A percentile compares a stretch with the other conserved stretches of the same genome.
phyloP scores from a whole-genome alignment of 2,329 filamentous ascomycete species.

The Xylaria sp. region DNA sequence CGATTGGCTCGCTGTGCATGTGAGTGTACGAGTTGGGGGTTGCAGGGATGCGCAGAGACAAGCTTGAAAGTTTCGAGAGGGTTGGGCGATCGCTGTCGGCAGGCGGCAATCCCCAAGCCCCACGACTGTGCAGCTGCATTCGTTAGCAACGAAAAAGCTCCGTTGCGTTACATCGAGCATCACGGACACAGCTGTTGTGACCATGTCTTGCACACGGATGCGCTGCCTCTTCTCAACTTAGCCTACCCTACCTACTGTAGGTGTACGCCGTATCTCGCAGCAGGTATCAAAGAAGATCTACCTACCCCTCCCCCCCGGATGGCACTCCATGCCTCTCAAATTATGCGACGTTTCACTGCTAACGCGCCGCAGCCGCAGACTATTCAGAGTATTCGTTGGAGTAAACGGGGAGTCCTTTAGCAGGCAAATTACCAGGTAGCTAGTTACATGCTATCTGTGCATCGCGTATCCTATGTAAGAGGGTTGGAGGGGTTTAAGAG shows the following conservation, averaged over 20 bases:
- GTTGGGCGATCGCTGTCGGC: conserved; percentile 46
- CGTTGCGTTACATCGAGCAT: conserved; percentile 47
- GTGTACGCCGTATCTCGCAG: background rate
- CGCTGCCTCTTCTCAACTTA: conserved; percentile 23
- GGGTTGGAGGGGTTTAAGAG: background rate
- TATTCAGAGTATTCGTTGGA: conserved; percentile 31
- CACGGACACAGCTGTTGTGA: conserved; percentile 37
- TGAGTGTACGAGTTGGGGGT: conserved; percentile 28
- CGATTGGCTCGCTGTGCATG: conserved; percentile 45
- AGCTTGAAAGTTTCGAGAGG: conserved; percentile 29
- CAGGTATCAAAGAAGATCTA: conserved; percentile 18
- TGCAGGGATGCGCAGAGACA: conserved; percentile 37
- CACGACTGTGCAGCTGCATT: conserved; percentile 41
- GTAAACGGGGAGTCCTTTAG: background rate
- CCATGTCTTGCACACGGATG: conserved; percentile 30
- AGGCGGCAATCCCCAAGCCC: conserved; percentile 43
- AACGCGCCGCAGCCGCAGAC: conserved; percentile 37
- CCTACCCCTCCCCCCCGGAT: conserved; percentile 27
- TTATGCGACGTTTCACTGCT: conserved; percentile 30
- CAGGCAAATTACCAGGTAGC: background rate
- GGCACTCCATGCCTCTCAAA: conserved; percentile 10
- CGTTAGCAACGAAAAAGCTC: conserved; percentile 31
- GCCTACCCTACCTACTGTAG: conserved; percentile 10
- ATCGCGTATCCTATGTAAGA: background rate
- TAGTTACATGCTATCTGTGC: background rate